phyloP scores from a whole-genome alignment of 768 basidiomycete genomes.

The Lenzites betulinus region DNA sequence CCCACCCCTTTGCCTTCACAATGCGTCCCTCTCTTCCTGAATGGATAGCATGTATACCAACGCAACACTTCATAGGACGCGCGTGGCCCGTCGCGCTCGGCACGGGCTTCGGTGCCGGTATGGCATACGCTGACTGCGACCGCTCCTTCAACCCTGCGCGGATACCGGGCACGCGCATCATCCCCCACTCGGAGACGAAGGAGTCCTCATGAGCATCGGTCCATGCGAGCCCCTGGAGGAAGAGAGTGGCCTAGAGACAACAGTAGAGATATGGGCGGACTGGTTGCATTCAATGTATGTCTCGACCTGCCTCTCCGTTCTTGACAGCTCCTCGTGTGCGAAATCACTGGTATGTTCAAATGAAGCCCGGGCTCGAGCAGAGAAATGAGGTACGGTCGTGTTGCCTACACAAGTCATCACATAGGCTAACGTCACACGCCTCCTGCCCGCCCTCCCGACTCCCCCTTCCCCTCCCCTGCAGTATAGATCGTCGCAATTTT shows the following conservation, averaged over 20 bases:
- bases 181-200: conserved; percentile 40
- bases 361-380: too few relatives aligned
- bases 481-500: conserved; percentile 14
- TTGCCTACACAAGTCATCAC: not conserved
- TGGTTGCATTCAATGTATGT: conserved; percentile 17
- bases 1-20: not conserved
- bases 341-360: too few relatives aligned
- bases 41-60: too few relatives aligned
- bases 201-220: conserved; percentile 13
- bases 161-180: conserved; percentile 79
- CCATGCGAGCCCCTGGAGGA: not conserved
- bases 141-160: conserved; percentile 90
- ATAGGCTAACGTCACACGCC: not conserved
- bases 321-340: not conserved
- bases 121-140: conserved; percentile 91
- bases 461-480: not conserved
- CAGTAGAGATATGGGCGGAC: conserved; percentile 9
- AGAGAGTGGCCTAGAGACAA: not conserved
- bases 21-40: not conserved
- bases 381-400: conserved; percentile 2
- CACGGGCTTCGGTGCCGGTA: conserved; percentile 85
- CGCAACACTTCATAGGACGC: conserved; percentile 56
- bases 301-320: conserved; percentile 3
- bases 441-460: not conserved
- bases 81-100: conserved; percentile 89